Evolutionary conservation across 2,329 filamentous ascomycete species (phyloP), one percentile per base, ranked within the genome.

Genomic region (Bimuria novae-zelandiae): DNA sequence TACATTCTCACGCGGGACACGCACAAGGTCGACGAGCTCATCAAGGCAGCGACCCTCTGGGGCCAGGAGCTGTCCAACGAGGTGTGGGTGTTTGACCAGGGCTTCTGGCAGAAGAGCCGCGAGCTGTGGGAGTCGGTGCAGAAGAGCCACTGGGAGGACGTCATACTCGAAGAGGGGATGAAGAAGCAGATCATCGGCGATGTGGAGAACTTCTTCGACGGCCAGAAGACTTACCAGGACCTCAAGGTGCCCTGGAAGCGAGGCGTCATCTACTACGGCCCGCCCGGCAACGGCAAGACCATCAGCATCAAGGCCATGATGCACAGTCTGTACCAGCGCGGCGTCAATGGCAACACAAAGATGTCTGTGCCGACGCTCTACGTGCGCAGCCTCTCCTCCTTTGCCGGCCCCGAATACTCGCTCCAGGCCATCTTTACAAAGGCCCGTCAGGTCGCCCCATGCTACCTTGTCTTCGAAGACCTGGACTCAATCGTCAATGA

Each of bases 291-390:
- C 54, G 87, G 69, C 43, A 89, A 89, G 74, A 89, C 86, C 0
- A 87, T 89, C 60, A 84, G 81, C 29, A 85, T 89, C 74, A 89
- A 89, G 72, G 86, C 87, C 0, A 83, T 85, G 62, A 89, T 89
- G 84, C 80, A 87, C 61, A 80, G 78, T 53, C 77, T 89, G 0
- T 85, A 83, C 59, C 71, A 78, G 17, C 77, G 80, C 17, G 75
- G 79, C 22, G 68, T 76, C 0, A 40, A 62, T 2, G 61, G 59
- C 16, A 64, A 71, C 55, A 50, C 47, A n/a, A 65, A 68, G 37
- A 46, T 68, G 27, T 75, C 81, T 0, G 74, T 88, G 0, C 84
- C 84, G 1, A 85, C 84, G 0, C 64, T 74, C 17, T 75, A 74
- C 48, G 86, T 89, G 45, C 81, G 84, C 55, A 81, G 74, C 1